Evolutionary conservation across 345 rosid genomes (phyloP).

Genomic region (Syzygium aromaticum): DNA sequence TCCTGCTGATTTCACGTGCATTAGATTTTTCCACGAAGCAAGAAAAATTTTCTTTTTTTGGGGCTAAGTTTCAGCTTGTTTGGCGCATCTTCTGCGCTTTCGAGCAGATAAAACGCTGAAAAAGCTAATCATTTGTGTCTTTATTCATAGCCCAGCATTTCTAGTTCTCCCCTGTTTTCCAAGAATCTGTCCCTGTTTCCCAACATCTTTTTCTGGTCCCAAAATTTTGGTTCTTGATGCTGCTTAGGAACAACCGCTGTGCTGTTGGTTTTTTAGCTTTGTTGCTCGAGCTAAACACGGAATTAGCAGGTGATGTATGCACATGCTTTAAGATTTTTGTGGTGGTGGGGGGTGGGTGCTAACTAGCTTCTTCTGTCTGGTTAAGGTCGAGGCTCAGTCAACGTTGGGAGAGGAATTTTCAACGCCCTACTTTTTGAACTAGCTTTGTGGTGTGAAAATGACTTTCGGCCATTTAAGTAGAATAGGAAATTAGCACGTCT

Average conservation of each 20-base stretch:
- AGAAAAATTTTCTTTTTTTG: background rate
- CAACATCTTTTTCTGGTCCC: background rate
- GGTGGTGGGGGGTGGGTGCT: background rate
- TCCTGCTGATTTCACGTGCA: background rate
- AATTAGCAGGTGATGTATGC: background rate
- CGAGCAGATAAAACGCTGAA: background rate
- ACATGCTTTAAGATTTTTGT: background rate
- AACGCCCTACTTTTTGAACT: background rate
- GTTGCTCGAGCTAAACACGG: background rate
- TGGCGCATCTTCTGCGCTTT: background rate
- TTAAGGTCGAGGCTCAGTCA: background rate
- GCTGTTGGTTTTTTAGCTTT: background rate
- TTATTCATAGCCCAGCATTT: background rate
- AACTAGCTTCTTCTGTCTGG: background rate
- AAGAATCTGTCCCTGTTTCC: background rate
- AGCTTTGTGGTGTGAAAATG: background rate
- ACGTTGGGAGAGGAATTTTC: background rate
- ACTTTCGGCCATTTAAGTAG: background rate
- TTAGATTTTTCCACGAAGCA: background rate
- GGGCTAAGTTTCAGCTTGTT: background rate
- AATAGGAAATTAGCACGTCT: background rate
- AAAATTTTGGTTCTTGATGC: background rate
- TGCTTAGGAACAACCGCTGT: background rate
- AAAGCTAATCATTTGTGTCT: background rate
- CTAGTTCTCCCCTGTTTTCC: background rate